Evolutionary conservation across 345 rosid genomes (phyloP).

Genomic region (Schrenkiella parvula): DNA sequence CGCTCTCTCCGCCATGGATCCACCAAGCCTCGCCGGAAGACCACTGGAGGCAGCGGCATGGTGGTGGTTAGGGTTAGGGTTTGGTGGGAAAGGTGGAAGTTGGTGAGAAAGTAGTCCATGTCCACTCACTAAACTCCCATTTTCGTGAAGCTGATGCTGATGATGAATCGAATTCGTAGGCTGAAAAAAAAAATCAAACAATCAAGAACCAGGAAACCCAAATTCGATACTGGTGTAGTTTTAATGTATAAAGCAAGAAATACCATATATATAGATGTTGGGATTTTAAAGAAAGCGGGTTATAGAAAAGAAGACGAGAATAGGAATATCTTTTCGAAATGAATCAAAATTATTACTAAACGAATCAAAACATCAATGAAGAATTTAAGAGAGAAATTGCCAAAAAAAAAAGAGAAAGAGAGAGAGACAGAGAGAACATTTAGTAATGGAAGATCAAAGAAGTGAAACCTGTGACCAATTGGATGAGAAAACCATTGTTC

Average conservation of each 20-base stretch:
- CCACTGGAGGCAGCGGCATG: slow-evolving; percentile 28
- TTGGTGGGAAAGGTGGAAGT: slow-evolving; percentile 46
- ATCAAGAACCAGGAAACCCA: slow-evolving; percentile 2
- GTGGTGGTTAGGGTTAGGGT: slow-evolving; percentile 33
- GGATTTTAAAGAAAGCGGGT: slow-evolving; percentile 33
- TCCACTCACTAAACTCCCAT: slow-evolving; percentile 31
- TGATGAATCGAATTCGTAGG: slow-evolving; percentile 39
- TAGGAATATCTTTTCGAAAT: slow-evolving; percentile 51
- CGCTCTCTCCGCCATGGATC: slow-evolving; percentile 71
- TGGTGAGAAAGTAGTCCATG: slow-evolving; percentile 32
- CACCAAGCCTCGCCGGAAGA: slow-evolving; percentile 38
- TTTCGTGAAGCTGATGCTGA: slow-evolving; percentile 22
- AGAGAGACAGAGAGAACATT: slow-evolving; percentile 19
- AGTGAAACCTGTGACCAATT: slow-evolving; percentile 72
- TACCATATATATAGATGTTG: slow-evolving; percentile 27
- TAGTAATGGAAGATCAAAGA: slow-evolving; percentile 29
- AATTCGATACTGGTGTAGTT: background rate
- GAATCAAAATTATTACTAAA: slow-evolving; percentile 32
- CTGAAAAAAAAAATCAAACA: slow-evolving; percentile 19
- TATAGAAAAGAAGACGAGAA: slow-evolving; percentile 45
- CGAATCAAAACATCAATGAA: slow-evolving; percentile 19
- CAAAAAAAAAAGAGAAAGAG: background rate
- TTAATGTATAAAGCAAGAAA: background rate
- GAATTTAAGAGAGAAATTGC: slow-evolving; percentile 21
- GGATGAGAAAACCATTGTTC: slow-evolving; percentile 72